A percentile compares a stretch with the other conserved stretches of the same genome.
Conservation (phyloP, 2,329 filamentous ascomycete genomes). For the Trichophyton mentagrophytes region DNA sequence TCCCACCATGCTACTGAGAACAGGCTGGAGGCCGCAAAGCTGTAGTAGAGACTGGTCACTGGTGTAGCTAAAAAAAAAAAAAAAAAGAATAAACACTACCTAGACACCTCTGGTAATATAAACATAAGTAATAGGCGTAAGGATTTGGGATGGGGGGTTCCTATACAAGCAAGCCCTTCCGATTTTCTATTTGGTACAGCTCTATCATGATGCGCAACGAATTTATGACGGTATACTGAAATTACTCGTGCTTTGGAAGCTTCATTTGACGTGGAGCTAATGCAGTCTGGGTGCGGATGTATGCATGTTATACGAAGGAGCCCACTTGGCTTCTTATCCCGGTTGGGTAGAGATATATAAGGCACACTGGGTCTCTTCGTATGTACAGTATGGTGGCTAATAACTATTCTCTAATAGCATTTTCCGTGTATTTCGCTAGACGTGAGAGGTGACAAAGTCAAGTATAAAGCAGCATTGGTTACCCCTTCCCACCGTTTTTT, state of each 20-base stretch:
- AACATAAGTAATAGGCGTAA: background rate
- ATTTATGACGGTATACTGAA: background rate
- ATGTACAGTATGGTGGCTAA: background rate
- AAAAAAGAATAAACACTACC: background rate
- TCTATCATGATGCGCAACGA: background rate
- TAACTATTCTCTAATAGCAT: background rate
- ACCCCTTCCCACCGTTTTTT: background rate
- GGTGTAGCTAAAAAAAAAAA: background rate
- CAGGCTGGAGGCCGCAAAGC: background rate
- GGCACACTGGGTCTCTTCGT: background rate
- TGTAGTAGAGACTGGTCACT: background rate
- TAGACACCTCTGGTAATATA: background rate
- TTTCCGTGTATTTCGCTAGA: background rate
- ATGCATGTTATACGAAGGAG: background rate
- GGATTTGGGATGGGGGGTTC: background rate
- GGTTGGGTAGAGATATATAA: background rate
- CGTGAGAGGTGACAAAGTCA: background rate
- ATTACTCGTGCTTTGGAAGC: background rate
- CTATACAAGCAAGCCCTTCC: background rate
- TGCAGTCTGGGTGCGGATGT: background rate
- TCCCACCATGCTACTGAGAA: background rate
- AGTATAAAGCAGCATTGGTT: background rate
- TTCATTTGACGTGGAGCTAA: background rate
- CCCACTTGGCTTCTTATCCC: background rate
- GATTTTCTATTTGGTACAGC: background rate